Evolutionary conservation across 441 rosid species (phyloP), one percentile per base, ranked within the genome.

Genomic region (Daphne laureola): DNA sequence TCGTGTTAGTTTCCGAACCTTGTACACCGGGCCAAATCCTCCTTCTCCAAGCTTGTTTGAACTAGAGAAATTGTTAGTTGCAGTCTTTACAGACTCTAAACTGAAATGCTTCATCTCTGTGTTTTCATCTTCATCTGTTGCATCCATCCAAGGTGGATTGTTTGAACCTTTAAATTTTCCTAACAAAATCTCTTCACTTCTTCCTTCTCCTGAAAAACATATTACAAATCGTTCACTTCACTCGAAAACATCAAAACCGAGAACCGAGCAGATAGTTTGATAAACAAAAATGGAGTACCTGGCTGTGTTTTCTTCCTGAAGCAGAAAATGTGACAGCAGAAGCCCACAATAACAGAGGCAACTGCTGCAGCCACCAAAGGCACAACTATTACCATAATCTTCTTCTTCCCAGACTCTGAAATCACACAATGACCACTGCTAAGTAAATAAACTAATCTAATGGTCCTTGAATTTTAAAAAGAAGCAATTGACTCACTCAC

Each of bases 21-120:
- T 60, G 57, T 52, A 60, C 35, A 60, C 64, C 3, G 82, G 80
- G 43, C 87, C 84, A 51, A 78, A 81, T 40, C 87, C 87, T 0
- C 87, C 81, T 73, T 80, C 66, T 26, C 83, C 82, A 46, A 81
- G 83, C 73, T 73, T 75, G 40, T 81, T 78, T 11, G 16, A 63
- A 15, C 9, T 26, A 12, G 82, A 81, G 73, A 81, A 81, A 56
- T 73, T 57, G 57, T 73, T 63, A 38, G 83, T 78, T 43, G 81
- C 78, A 38, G 57, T 27, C 48, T 43, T 43, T 27, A 75, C 57
- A 42, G 72, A 23, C 7, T 16, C 44, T 49, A 79, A 67, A 61
- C 43, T 59, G 54, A 74, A 59, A 58, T 43, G 31, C 65, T 59
- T 67, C 53, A 63, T 54, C 43, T 73, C 68, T 14, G 23, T 55